Percentiles rank a stretch among this genome's conserved stretches.
Evolutionary conservation across 192 early-diverging fungal genomes (phyloP).

Genomic region (Coemansia sp.): DNA sequence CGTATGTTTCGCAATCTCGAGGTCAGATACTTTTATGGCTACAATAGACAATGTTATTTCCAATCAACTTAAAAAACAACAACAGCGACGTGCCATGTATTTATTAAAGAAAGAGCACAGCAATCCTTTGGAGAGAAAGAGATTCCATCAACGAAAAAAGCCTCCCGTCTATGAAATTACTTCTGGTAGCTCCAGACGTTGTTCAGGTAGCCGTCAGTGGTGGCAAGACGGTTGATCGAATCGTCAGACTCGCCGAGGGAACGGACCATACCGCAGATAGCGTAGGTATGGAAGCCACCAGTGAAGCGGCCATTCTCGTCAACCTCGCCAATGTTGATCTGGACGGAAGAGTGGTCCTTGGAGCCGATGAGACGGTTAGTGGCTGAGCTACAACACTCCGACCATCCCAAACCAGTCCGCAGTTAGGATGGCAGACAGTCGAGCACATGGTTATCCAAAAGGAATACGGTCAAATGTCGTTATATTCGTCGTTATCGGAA

Average conservation of each 20-base stretch:
- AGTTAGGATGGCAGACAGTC: neutral
- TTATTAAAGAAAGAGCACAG: neutral
- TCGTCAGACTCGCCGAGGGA: constrained; percentile 91
- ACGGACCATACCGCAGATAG: constrained; percentile 89
- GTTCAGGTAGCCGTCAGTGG: constrained; percentile 72
- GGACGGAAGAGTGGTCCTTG: constrained; percentile 99
- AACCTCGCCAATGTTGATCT: constrained; percentile 95
- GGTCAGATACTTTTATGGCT: neutral
- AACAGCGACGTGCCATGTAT: constrained; percentile 6
- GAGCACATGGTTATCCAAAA: neutral
- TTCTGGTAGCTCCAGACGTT: constrained; percentile 77
- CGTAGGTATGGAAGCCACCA: constrained; percentile 81
- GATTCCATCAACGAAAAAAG: neutral
- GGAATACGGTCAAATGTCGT: neutral
- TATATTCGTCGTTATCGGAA: neutral
- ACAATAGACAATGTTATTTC: constrained; percentile 4
- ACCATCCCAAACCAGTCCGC: neutral
- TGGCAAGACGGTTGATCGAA: constrained; percentile 93
- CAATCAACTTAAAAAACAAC: constrained; percentile 7
- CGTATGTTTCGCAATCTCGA: neutral
- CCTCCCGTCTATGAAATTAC: constrained; percentile 38
- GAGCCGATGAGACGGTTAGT: constrained; percentile 97
- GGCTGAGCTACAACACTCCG: constrained; percentile 69
- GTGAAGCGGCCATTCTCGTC: constrained; percentile 78
- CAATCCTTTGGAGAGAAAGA: neutral